Evolutionary conservation across 139 green algal species (phyloP), one percentile per base, ranked within the genome.

Genomic region (Coelastrella sp.): DNA sequence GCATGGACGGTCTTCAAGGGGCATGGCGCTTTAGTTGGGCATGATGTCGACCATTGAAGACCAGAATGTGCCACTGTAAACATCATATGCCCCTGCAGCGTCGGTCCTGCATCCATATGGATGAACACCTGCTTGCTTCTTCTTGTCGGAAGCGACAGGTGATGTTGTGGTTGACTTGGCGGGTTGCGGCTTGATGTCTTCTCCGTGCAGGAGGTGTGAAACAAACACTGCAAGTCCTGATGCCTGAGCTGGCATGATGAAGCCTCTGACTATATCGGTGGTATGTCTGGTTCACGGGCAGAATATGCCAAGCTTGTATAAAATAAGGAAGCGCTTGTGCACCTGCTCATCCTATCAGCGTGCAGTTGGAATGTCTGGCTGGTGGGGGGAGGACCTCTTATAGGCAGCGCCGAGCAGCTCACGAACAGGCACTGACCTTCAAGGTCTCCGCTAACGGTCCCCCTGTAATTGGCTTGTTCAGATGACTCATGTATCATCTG

Each of bases 1-100:
- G n/a, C n/a, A n/a, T 17, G n/a, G 27, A 69, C 19, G 60, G 9
- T 19, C 60, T 9, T 23, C 60, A 69, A 38, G 13, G 60, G 8
- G 23, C 60, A n/a, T n/a, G n/a, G n/a, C 60, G 2, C 64, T 43
- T 41, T 43, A 73, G 11, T 73, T 73, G 25, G 35, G 35, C 34
- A 43, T 73, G 34, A 73, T 41, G 27, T 73, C 64, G 7, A 43
- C 64, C 34, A 43, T 43, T n/a, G 34, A 73, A 30, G 35, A 41
- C 64, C 64, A 73, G 64, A 73, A 73, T 13, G 35, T 73, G 64
- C 64, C 64, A 43, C 64, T 43, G 64, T 73, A 73, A 23, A 43
- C 34, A 23, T 73, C 64, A 23, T 73, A 73, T 32, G 30, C 53
- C 6, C 53, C 53, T 9, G 53, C 53, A 8, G 64, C 64, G 43